Percentiles rank a stretch among this genome's conserved stretches.
phyloP scores from a whole-genome alignment of 2,329 filamentous ascomycete genomes.

The Trichoderma pleuroti region DNA sequence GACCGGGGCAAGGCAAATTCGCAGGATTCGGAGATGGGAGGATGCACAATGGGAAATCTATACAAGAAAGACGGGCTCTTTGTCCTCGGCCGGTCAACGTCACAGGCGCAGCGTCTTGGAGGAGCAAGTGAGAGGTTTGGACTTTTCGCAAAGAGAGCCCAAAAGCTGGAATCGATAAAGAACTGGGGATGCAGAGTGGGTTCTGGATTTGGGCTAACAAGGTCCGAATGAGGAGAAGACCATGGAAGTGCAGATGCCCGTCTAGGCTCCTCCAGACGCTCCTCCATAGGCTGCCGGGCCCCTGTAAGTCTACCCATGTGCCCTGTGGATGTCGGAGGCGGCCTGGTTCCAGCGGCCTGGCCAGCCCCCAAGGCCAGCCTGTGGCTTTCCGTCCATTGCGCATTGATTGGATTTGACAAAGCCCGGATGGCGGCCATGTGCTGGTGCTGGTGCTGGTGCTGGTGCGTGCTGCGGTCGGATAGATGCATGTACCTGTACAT shows the following conservation, averaged over 20 bases:
- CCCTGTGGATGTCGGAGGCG: constrained; percentile 16
- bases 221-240: constrained; percentile 15
- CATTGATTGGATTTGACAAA: not conserved
- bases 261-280: not conserved
- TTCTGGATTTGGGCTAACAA: constrained; percentile 10
- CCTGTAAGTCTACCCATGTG: constrained; percentile 19
- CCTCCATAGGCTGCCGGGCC: not conserved
- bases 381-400: not conserved
- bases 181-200: constrained; percentile 10
- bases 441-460: not conserved
- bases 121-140: not conserved
- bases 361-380: not conserved
- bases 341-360: not conserved
- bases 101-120: not conserved
- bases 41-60: not conserved
- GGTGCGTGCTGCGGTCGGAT: constrained; percentile 5
- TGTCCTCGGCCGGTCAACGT: not conserved
- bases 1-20: not conserved
- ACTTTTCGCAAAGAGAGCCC: constrained; percentile 12
- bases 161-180: constrained; percentile 15
- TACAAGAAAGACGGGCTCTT: not conserved
- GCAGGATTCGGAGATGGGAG: not conserved
- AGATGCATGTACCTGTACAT: constrained; percentile 2
- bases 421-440: not conserved
- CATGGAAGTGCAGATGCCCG: not conserved